Base-by-base conservation (phyloP, 768 basidiomycete species). In the Lepiota venenata region DNA sequence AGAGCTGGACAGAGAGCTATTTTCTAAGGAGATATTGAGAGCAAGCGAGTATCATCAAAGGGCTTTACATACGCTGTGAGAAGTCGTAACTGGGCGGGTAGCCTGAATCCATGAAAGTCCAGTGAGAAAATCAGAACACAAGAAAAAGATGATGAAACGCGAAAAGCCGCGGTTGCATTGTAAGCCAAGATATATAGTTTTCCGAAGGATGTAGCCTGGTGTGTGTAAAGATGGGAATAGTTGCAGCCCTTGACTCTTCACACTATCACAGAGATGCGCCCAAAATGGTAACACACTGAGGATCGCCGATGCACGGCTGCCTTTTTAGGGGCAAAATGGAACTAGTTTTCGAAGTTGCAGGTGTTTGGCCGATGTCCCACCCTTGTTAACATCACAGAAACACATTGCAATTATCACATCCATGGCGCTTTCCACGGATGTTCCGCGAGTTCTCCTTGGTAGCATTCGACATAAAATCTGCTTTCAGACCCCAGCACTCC, bases 321-420 rank as follows among this genome's bases (percentile, higher is more conserved):
- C 46, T 36, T 47, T 41, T 55, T 42, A 3, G 40, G 53, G 32
- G 42, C 35, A 40, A 29, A n/a, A 35, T 29, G n/a, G 9, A 21
- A 27, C 21, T 42, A 22, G 22, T 41, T 46, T 36, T 39, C 9
- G 32, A 32, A 8, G 32, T 32, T 32, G 32, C 32, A 32, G 32
- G 35, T 35, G 14, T 42, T 48, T 41, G 47, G 7, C 10, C 40
- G 39, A 47, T 54, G 22, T 63, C 59, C 38, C 44, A 60, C 68
- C 66, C 67, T 68, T 62, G 64, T 55, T 65, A 62, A 61, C 47
- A 67, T 67, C 68, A 69, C 67, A 63, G 56, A 46, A 16, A 21
- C 39, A 14, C 29, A 37, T 20, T 27, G n/a, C 45, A 39, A 27
- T 54, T 39, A 47, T 48, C 53, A 52, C 50, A 36, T 22, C 50